phyloP scores from a whole-genome alignment of 139 green algal genomes.

The Chlorella sp. region DNA sequence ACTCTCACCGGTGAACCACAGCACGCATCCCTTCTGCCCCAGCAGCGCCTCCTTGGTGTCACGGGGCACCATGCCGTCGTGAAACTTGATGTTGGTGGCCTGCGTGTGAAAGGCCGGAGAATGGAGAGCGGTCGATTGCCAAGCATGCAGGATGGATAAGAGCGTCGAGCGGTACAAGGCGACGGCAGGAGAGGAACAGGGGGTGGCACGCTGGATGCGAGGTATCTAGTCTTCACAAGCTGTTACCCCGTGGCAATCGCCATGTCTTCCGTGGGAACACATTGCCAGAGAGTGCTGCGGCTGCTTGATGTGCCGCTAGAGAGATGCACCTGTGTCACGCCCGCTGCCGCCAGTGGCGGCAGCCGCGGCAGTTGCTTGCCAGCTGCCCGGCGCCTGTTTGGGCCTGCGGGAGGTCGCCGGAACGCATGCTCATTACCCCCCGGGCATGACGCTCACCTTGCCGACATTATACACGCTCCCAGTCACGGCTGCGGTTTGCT shows the following conservation, averaged over 20 bases:
- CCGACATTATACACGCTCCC: conserved; percentile 12
- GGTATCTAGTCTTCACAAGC: too few species aligned
- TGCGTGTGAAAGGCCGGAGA: neutral
- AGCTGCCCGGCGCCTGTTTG: too few species aligned
- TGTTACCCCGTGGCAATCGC: too few species aligned
- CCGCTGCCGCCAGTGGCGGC: too few species aligned
- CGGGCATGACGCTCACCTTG: neutral
- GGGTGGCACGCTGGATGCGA: too few species aligned
- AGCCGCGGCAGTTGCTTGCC: too few species aligned
- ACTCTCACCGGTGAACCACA: conserved; percentile 86
- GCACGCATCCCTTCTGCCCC: conserved; percentile 79
- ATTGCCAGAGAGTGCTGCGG: too few species aligned
- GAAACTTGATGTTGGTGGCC: conserved; percentile 69
- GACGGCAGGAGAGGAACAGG: too few species aligned
- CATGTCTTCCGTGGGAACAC: too few species aligned
- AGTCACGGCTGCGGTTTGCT: neutral
- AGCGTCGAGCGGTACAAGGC: neutral
- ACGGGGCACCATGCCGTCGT: conserved; percentile 69
- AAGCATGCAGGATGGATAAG: neutral
- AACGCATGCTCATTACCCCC: neutral
- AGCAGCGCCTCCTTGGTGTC: conserved; percentile 82
- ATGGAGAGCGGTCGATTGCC: neutral
- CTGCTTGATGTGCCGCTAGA: too few species aligned
- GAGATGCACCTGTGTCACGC: too few species aligned
- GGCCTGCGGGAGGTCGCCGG: too few species aligned